phyloP scores from a whole-genome alignment of 768 basidiomycete species.

The Tubosaeta sp. region DNA sequence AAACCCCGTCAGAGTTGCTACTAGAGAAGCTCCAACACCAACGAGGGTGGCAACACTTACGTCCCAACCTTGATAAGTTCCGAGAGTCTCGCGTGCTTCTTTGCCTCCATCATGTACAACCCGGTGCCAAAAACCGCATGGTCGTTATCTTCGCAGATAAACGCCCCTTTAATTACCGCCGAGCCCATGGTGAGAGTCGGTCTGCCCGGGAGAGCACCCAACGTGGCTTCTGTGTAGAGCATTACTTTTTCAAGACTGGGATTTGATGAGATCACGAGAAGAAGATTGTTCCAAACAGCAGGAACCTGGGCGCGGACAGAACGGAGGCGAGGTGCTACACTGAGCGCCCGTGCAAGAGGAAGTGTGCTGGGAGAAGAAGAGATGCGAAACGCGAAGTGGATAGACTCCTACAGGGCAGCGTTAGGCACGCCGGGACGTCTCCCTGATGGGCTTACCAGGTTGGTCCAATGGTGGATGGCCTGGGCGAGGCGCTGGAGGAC shows the following conservation, averaged over 20 bases:
- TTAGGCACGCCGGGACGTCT: neutral
- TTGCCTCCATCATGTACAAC: conserved; percentile 55
- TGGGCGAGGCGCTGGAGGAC: conserved; percentile 45
- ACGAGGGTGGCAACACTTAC: conserved; percentile 26
- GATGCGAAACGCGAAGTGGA: conserved; percentile 53
- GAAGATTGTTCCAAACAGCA: conserved; percentile 52
- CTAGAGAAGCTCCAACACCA: neutral
- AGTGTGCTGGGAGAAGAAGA: conserved; percentile 34
- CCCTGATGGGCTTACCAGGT: conserved; percentile 40
- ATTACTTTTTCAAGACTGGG: conserved; percentile 45
- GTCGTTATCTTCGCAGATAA: conserved; percentile 13
- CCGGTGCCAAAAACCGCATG: conserved; percentile 44
- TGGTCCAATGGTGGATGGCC: conserved; percentile 39
- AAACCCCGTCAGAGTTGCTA: neutral
- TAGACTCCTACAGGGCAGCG: conserved; percentile 40
- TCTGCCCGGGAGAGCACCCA: conserved; percentile 7
- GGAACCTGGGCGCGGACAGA: conserved; percentile 52
- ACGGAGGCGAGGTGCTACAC: conserved; percentile 41
- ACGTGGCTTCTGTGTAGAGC: conserved; percentile 25
- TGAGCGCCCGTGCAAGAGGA: conserved; percentile 34
- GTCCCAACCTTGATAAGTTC: conserved; percentile 56
- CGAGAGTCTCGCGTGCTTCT: conserved; percentile 44
- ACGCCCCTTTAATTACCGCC: conserved; percentile 11
- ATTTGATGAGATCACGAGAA: conserved; percentile 48
- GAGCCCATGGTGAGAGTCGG: neutral